Conservation (phyloP, 331 rosid genomes). For the Pyracantha coccinea region DNA sequence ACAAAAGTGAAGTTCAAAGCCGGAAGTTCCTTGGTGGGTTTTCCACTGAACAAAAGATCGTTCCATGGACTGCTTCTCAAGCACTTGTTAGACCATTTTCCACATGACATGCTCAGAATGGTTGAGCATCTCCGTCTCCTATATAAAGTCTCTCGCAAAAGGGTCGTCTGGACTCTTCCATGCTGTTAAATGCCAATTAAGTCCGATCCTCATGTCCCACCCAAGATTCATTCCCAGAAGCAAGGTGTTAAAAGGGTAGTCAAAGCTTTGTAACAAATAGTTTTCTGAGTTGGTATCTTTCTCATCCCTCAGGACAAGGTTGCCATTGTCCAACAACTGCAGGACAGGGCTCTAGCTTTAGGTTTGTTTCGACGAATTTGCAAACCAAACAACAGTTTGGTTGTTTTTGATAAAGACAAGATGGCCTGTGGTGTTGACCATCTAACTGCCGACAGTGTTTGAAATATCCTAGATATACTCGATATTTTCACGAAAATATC, state of each 20-base stretch:
- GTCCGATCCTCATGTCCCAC: conserved; percentile 31
- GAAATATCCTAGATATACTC: no score
- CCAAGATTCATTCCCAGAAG: conserved; percentile 57
- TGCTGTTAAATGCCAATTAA: conserved; percentile 15
- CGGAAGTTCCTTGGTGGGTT: conserved; percentile 14
- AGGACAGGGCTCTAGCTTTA: conserved; percentile 14
- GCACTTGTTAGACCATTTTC: conserved; percentile 21
- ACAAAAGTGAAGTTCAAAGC: conserved; percentile 6
- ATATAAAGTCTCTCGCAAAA: conserved; percentile 36
- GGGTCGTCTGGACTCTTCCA: conserved; percentile 56
- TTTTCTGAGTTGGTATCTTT: not conserved
- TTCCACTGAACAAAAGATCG: conserved; percentile 39
- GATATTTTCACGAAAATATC: no score
- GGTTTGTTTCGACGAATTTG: conserved; percentile 16
- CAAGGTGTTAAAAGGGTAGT: conserved; percentile 44
- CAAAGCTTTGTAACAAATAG: conserved; percentile 61
- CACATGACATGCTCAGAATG: conserved; percentile 42
- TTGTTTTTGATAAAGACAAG: conserved; percentile 29
- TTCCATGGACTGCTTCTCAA: conserved; percentile 66
- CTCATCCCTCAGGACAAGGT: conserved; percentile 43
- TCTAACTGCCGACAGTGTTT: not conserved
- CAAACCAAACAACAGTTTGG: conserved; percentile 38
- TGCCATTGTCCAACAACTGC: conserved; percentile 52
- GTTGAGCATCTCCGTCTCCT: conserved; percentile 15
- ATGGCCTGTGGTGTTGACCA: not conserved